Evolutionary conservation across 2,329 filamentous ascomycete species (phyloP), one percentile per base, ranked within the genome.

Genomic region (Aspergillus hortae): DNA sequence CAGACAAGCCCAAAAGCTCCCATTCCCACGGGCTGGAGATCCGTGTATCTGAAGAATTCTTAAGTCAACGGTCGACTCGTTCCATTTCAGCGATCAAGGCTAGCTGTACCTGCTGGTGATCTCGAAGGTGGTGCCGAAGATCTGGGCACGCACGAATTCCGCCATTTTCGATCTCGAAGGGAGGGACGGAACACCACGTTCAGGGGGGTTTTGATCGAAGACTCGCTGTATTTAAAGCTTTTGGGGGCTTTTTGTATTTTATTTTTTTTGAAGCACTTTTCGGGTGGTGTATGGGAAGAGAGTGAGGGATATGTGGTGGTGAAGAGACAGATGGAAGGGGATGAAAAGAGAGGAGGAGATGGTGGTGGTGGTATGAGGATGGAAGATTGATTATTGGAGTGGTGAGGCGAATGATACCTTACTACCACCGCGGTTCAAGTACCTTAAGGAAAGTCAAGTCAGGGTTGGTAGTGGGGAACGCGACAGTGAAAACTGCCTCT

Each of bases 101-200:
- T 23, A 15, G 41, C 53, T 67, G 57, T 84, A 96, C 91, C 94
- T 89, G 77, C 92, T 96, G 65, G 94, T 99, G 77, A 97, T 97
- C 84, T 99, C 94, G 72, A 99, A 99, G 65, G 94, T 97, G 57
- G 94, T 99, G 73, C 94, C 94, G 72, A 99, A 99, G 75, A 99
- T 97, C 83, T 97, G 92, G 72, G 92, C 92, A 77, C 94, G 89
- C 71, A 99, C 90, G 77, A 99, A 99, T 82, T 99, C 94, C 74
- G 94, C 94, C 94, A 99, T 97, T 73, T 70, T 86, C 83, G 53
- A 59, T 47, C 43, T 53, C 50, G 51, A 52, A 52, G 30, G 50
- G 53, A 52, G 27, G 50, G 53, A 52, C 30, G 46, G 46, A 50
- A 43, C 33, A 56, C 55, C 54, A 54, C 52, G 46, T 49, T 51